Percentiles rank a stretch among this genome's conserved stretches.
Conservation (phyloP, 495 filamentous ascomycete species). For the Hyphodiscus hymeniophilus region DNA sequence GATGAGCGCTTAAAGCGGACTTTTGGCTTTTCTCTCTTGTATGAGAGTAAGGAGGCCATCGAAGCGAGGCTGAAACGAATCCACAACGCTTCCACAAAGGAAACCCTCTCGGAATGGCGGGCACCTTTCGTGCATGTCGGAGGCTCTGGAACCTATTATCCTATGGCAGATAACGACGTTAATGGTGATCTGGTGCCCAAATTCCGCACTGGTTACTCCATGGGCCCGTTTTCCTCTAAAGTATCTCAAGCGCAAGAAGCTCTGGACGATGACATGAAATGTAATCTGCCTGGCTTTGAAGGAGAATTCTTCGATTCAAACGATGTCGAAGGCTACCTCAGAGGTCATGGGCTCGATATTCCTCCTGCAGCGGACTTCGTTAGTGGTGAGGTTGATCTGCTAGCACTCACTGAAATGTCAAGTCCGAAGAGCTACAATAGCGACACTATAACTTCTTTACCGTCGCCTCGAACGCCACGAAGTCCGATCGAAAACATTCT, state of each 20-base stretch:
- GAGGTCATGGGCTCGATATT: conserved; percentile 48
- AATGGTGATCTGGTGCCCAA: conserved; percentile 26
- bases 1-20: conserved; percentile 42
- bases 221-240: conserved; percentile 29
- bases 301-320: conserved; percentile 68
- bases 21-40: conserved; percentile 59
- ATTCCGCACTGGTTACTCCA: conserved; percentile 29
- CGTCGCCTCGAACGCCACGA: conserved; percentile 18
- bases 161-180: conserved; percentile 27
- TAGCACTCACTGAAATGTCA: conserved; percentile 22
- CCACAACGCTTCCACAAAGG: conserved; percentile 29
- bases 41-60: conserved; percentile 34
- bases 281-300: conserved; percentile 40
- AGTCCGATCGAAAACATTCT: conserved; percentile 10
- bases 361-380: conserved; percentile 43
- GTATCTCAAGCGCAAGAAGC: conserved; percentile 17
- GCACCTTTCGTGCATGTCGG: conserved; percentile 58
- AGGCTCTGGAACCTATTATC: conserved; percentile 59
- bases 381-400: conserved; percentile 38
- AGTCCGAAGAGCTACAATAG: conserved; percentile 5
- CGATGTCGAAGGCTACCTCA: conserved; percentile 65
- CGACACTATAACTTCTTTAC: conserved; percentile 1
- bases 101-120: conserved; percentile 50
- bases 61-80: conserved; percentile 30
- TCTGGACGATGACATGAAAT: conserved; percentile 32